Conservation (phyloP, 225 moss, liverwort and hornwort genomes). For the Sphagnum contortum region DNA sequence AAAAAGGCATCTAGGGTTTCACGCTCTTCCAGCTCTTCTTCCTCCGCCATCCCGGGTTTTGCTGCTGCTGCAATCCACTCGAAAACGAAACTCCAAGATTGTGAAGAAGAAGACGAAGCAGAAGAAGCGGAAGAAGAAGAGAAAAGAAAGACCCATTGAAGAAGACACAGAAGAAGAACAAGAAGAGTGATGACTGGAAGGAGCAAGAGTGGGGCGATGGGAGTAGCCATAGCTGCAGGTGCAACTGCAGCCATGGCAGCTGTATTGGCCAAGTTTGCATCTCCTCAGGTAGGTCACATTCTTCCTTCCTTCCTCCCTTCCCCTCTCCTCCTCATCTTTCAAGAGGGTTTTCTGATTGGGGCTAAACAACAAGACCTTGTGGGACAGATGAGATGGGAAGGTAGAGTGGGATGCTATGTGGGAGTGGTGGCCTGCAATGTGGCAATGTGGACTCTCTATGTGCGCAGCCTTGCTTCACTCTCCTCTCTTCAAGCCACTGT, state of each 20-base stretch:
- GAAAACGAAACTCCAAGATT: too few relatives aligned
- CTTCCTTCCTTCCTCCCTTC: neutral
- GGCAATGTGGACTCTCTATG: conserved; percentile 85
- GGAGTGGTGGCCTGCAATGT: conserved; percentile 71
- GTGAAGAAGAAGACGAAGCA: too few relatives aligned
- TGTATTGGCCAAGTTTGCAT: conserved; percentile 69
- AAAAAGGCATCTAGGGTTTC: too few relatives aligned
- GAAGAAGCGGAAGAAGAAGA: too few relatives aligned
- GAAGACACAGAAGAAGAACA: too few relatives aligned
- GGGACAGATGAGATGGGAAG: conserved; percentile 47
- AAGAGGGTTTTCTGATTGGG: neutral
- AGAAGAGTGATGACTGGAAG: too few relatives aligned
- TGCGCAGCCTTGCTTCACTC: conserved; percentile 59
- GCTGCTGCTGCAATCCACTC: too few relatives aligned
- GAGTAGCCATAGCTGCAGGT: conserved; percentile 58
- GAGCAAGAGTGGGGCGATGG: too few relatives aligned
- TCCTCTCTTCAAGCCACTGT: conserved; percentile 89
- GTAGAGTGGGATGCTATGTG: conserved; percentile 53
- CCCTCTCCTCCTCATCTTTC: neutral
- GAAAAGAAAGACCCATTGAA: too few relatives aligned
- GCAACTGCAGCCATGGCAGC: conserved; percentile 65
- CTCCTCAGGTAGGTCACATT: conserved; percentile 24
- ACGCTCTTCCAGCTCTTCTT: too few relatives aligned
- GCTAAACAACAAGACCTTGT: neutral
- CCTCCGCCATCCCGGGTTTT: too few relatives aligned